These are phyloP conservation scores for Globisporangium radiosum DNA, from an alignment of 352 stramenopile species.

Conservation along the genomic window DNA sequence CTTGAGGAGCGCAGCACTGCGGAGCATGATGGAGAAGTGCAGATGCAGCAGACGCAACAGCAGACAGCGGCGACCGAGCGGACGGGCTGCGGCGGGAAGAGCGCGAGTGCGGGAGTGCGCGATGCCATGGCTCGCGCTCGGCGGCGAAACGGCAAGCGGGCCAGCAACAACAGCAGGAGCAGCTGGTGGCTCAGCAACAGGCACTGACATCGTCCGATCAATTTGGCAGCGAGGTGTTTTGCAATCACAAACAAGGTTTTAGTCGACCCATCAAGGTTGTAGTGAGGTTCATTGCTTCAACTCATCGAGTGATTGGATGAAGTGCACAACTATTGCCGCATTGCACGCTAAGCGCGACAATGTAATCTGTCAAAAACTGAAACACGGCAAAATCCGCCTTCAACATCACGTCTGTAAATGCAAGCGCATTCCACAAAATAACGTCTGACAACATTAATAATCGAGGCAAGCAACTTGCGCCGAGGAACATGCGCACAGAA, in stretches of 20 bases:
- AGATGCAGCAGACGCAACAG: not conserved
- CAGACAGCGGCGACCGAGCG: not conserved
- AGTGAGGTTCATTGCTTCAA: not conserved
- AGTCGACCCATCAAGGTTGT: not conserved
- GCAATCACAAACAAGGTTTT: too few relatives aligned
- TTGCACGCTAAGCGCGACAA: too few relatives aligned
- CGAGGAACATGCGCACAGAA: too few relatives aligned
- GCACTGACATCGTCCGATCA: too few relatives aligned
- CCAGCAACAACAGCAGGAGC: not conserved
- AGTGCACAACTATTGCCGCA: not conserved
- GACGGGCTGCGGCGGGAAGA: not conserved
- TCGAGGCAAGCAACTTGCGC: too few relatives aligned
- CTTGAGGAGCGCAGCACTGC: constrained; percentile 14
- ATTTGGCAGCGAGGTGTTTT: too few relatives aligned
- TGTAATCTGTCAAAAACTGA: too few relatives aligned
- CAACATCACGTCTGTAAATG: not conserved
- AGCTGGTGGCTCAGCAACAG: not conserved
- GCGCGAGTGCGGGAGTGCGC: not conserved
- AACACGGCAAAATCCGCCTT: not conserved
- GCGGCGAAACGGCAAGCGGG: not conserved
- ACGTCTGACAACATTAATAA: too few relatives aligned
- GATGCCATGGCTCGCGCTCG: not conserved
- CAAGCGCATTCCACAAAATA: too few relatives aligned
- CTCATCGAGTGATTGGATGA: not conserved
- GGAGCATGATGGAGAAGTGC: constrained; percentile 5